These are phyloP conservation scores for Takashimella tepidaria DNA, from an alignment of 1,284 basidiomycete species.

Conservation along the genomic window DNA sequence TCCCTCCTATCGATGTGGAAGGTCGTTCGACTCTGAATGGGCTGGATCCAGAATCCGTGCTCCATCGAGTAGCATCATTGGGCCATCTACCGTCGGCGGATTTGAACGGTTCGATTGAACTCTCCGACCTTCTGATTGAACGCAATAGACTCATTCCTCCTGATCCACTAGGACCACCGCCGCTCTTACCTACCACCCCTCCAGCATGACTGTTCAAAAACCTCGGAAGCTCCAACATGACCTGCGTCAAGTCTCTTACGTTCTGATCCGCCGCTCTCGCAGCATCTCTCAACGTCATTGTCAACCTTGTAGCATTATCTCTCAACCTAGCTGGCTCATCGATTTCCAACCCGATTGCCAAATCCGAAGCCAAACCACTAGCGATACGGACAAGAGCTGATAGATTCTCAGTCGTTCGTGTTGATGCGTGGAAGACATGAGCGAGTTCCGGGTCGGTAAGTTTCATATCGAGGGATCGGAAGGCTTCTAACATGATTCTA, in stretches of 20 bases:
- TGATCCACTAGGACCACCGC: background rate
- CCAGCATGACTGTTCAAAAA: slow-evolving; percentile 10
- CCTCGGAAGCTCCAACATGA: slow-evolving; percentile 35
- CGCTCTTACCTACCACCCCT: background rate
- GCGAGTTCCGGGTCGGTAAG: slow-evolving; percentile 24
- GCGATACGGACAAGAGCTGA: slow-evolving; percentile 28
- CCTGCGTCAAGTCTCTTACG: slow-evolving; percentile 36
- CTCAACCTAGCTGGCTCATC: slow-evolving; percentile 17
- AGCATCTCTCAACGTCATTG: slow-evolving; percentile 29
- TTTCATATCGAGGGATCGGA: slow-evolving; percentile 27
- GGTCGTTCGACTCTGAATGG: slow-evolving; percentile 4
- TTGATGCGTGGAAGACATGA: slow-evolving; percentile 20
- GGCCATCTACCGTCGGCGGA: slow-evolving; percentile 7
- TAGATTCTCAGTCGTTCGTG: slow-evolving; percentile 25
- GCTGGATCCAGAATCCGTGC: slow-evolving; percentile 3
- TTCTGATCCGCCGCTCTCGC: slow-evolving; percentile 32
- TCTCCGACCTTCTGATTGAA: slow-evolving; percentile 8
- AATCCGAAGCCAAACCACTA: slow-evolving; percentile 20
- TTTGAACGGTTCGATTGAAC: slow-evolving; percentile 8
- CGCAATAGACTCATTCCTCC: slow-evolving; percentile 10
- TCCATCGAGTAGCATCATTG: slow-evolving; percentile 11
- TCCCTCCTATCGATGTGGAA: slow-evolving; percentile 14
- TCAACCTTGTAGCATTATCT: slow-evolving; percentile 22
- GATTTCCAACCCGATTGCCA: slow-evolving; percentile 24
- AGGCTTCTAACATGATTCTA: slow-evolving; percentile 38